Percentiles rank a stretch among this genome's conserved stretches.
phyloP scores from a whole-genome alignment of 2,329 filamentous ascomycete genomes.

The Juglanconis juglandina region DNA sequence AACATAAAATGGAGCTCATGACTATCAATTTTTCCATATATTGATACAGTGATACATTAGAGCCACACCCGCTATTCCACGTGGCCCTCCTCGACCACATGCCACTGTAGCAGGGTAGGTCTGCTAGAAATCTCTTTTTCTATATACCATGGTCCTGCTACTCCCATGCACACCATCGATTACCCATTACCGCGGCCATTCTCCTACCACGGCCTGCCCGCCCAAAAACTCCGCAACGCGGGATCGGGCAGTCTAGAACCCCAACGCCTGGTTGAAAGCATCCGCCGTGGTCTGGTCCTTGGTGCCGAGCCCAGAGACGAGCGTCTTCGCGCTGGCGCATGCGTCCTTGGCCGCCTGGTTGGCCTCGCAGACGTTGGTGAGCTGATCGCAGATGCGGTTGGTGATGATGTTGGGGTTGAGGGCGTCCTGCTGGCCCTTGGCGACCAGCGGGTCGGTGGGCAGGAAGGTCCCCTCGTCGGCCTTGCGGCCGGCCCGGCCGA shows the following conservation, averaged over 20 bases:
- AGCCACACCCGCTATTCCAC: no score
- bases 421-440: conserved; percentile 44
- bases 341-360: conserved; percentile 50
- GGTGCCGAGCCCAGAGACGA: conserved; percentile 48
- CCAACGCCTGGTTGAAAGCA: conserved; percentile 42
- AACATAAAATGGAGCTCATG: not conserved
- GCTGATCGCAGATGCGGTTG: conserved; percentile 58
- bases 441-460: conserved; percentile 15
- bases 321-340: conserved; percentile 45
- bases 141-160: no score
- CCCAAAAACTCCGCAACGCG: not conserved
- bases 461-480: conserved; percentile 14
- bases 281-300: conserved; percentile 46
- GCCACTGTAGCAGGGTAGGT: no score
- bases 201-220: not conserved
- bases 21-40: not conserved
- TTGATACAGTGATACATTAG: not conserved
- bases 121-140: no score
- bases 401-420: conserved; percentile 64
- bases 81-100: no score
- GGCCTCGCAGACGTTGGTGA: conserved; percentile 57
- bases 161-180: no score
- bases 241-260: conserved; percentile 28
- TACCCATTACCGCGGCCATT: not conserved
- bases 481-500: conserved; percentile 6